Evolutionary conservation across 495 filamentous ascomycete species (phyloP).

Genomic region (Astrothelium subdiscretum): DNA sequence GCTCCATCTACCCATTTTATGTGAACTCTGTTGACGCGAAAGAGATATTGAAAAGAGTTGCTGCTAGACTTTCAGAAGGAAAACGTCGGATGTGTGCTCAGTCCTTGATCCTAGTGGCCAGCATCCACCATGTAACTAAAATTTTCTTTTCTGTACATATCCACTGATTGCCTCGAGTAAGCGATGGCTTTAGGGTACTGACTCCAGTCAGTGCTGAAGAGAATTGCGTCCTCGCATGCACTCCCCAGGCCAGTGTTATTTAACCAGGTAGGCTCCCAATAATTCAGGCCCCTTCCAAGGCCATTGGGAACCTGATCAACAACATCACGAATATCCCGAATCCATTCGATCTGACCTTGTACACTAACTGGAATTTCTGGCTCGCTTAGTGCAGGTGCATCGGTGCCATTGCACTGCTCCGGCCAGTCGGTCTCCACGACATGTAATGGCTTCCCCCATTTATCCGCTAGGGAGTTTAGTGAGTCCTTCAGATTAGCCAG

Average conservation of each 20-base stretch:
- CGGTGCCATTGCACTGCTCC: conserved; percentile 28
- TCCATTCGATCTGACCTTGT: conserved; percentile 31
- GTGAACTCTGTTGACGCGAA: too few relatives aligned
- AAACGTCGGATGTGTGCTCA: too few relatives aligned
- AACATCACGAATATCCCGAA: conserved; percentile 24
- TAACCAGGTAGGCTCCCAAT: conserved; percentile 38
- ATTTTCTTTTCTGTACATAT: conserved; percentile 19
- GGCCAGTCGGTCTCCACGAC: conserved; percentile 40
- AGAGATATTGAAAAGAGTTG: too few relatives aligned
- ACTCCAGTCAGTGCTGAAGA: conserved; percentile 29
- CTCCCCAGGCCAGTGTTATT: conserved; percentile 29
- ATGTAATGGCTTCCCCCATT: conserved; percentile 34
- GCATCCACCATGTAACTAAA: too few relatives aligned
- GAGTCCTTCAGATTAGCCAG: conserved; percentile 25
- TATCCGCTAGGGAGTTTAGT: conserved; percentile 25
- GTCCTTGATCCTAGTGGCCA: too few relatives aligned
- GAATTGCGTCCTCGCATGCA: conserved; percentile 25
- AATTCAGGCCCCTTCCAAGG: conserved; percentile 31
- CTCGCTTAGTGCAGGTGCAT: conserved; percentile 25
- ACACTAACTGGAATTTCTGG: conserved; percentile 29
- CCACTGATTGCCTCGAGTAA: conserved; percentile 25
- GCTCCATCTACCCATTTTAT: too few relatives aligned
- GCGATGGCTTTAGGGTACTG: conserved; percentile 20
- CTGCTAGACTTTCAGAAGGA: too few relatives aligned
- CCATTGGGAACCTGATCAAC: conserved; percentile 24